Conservation (phyloP, 306 rosid species). For the Dalbergia cochinchinensis region DNA sequence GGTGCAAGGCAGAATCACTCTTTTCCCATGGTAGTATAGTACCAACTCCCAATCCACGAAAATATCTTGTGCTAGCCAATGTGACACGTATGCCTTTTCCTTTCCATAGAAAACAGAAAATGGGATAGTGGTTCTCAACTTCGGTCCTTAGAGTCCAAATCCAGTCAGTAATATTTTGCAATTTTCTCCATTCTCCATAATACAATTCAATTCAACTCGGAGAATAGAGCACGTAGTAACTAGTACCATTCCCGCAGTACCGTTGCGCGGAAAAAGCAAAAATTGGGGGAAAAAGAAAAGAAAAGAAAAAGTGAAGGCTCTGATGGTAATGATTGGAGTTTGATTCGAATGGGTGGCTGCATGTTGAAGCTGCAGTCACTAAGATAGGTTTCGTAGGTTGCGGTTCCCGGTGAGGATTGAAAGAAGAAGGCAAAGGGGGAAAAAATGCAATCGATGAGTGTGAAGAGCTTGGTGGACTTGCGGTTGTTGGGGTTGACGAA, state of each 20-base stretch:
- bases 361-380: neutral
- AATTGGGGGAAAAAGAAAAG: neutral
- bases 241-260: neutral
- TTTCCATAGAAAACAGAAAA: constrained; percentile 39
- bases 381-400: neutral
- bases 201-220: neutral
- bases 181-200: neutral
- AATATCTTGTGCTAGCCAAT: neutral
- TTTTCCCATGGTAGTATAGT: too few relatives aligned
- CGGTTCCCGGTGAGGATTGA: neutral
- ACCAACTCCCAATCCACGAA: neutral
- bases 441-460: constrained; percentile 72
- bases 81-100: constrained; percentile 48
- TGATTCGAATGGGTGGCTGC: neutral
- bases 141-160: neutral
- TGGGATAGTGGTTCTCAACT: neutral
- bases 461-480: constrained; percentile 57
- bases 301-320: neutral
- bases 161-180: neutral
- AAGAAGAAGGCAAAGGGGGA: neutral
- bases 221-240: neutral
- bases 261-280: neutral
- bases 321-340: neutral
- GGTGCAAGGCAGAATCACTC: too few relatives aligned
- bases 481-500: constrained; percentile 28